Evolutionary conservation across 805 yeast species (phyloP), one percentile per base, ranked within the genome.

Genomic region (Debaryomyces tyrocola): DNA sequence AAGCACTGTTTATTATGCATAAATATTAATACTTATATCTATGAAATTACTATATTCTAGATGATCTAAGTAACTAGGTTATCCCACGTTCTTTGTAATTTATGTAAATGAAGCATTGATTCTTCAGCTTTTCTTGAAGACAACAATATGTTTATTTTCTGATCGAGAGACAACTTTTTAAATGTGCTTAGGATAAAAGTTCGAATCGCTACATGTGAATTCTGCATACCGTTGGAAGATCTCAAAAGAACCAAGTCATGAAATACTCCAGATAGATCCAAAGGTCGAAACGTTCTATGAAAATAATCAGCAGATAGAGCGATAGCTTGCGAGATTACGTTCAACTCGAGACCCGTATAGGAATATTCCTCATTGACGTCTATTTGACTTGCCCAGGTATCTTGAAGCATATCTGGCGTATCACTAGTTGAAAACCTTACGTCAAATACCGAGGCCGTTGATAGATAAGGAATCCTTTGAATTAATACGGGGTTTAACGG

Each of bases 381-480:
- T 12, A 82, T 59, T 33, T 69, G 70, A 3, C 63, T 54, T 38
- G 72, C 77, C 87, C 87, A 82, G 0, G 64, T 56, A 33, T 64
- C 64, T 17, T 55, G 50, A 20, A 43, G 36, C 52, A 63, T 58
- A 34, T 67, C 67, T 1, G 70, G 59, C 4, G 66, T 54, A 5
- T 63, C 64, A 28, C 58, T 57, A 10, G 63, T 44, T 6, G 68
- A 52, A 51, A 73, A 74, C 18, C 79, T 50, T 4, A 63, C 43
- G 44, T 74, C 66, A 35, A 64, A 52, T 2, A 65, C 58, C 20
- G 72, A 64, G 0, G 86, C 79, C 0, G 90, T 78, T 28, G 75
- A 71, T 33, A 84, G 53, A 49, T 78, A 81, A 0, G 91, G 91
- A 7, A 84, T 73, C 38, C 78, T 68, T 56, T 80, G 74, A 41